Evolutionary conservation across 176 grass and related monocot genomes (phyloP).

Genomic region (Secale cereale): DNA sequence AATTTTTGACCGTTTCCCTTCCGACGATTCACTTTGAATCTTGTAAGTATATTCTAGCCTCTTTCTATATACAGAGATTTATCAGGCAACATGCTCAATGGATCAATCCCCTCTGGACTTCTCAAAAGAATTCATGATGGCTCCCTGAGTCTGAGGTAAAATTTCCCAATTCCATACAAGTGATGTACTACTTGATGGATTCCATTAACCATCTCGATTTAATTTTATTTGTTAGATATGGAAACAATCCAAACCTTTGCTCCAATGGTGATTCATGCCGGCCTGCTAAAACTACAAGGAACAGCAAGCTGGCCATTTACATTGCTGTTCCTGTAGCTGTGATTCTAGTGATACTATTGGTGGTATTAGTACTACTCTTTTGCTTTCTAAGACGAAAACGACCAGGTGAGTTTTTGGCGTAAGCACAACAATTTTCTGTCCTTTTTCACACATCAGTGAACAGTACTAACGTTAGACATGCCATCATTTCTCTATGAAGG

Average conservation of each 20-base stretch:
- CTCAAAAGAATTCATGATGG: conserved; percentile 39
- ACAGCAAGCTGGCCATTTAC: conserved; percentile 27
- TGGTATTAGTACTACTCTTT: conserved; percentile 6
- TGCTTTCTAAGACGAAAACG: conserved; percentile 10
- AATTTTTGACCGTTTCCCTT: not conserved
- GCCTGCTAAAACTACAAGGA: conserved; percentile 20
- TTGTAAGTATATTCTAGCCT: not conserved
- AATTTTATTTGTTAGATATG: conserved; percentile 35
- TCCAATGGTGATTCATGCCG: conserved; percentile 31
- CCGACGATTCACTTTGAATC: too few relatives aligned
- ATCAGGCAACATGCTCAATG: conserved; percentile 37
- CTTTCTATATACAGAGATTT: conserved; percentile 42
- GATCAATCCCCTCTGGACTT: conserved; percentile 41
- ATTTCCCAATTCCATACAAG: not conserved
- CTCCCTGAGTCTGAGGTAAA: conserved; percentile 38
- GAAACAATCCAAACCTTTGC: conserved; percentile 41
- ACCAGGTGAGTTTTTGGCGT: conserved; percentile 6
- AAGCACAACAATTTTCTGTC: not conserved
- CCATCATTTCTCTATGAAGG: not conserved
- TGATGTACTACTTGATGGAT: not conserved
- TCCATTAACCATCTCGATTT: not conserved
- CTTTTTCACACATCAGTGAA: too few relatives aligned
- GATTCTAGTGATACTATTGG: conserved; percentile 14
- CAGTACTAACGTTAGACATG: not conserved
- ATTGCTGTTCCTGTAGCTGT: conserved; percentile 33